phyloP scores from a whole-genome alignment of 495 filamentous ascomycete species.

The Penicillium salamii region DNA sequence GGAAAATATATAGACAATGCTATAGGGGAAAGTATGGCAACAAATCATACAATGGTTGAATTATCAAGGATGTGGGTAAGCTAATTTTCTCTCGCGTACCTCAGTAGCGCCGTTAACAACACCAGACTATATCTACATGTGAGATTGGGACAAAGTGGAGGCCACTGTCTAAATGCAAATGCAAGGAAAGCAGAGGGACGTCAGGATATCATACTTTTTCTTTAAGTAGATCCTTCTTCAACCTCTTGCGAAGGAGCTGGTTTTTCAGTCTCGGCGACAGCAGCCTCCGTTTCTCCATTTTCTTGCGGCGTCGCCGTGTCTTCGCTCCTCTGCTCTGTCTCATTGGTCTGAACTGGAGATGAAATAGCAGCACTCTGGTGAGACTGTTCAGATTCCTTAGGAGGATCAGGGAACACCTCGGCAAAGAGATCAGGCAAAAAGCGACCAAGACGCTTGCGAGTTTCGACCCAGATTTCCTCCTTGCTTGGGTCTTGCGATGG shows the following conservation, averaged over 20 bases:
- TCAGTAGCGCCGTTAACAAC: constrained; percentile 2
- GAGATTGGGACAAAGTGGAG: constrained; percentile 3
- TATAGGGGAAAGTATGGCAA: too few species aligned
- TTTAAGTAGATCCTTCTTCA: constrained; percentile 6
- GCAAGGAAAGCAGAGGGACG: constrained; percentile 3
- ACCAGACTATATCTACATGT: constrained; percentile 23
- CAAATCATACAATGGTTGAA: constrained; percentile 30
- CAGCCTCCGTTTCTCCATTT: neutral
- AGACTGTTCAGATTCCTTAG: constrained; percentile 25
- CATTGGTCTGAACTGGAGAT: constrained; percentile 16
- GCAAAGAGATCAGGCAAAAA: constrained; percentile 76
- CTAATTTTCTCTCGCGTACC: neutral
- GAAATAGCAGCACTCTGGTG: constrained; percentile 16
- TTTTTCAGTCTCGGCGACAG: neutral
- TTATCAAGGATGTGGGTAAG: neutral
- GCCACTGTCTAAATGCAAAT: constrained; percentile 22
- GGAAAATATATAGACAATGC: too few species aligned
- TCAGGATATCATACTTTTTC: neutral
- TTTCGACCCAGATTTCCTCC: constrained; percentile 56
- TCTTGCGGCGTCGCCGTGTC: constrained; percentile 6
- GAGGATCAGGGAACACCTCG: constrained; percentile 46
- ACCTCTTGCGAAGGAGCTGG: constrained; percentile 2
- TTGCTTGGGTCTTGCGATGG: constrained; percentile 46
- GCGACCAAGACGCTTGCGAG: constrained; percentile 83
- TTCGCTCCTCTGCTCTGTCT: constrained; percentile 13